Conservation (phyloP, 192 early-diverging fungal genomes). For the Backusella tarrabulga region DNA sequence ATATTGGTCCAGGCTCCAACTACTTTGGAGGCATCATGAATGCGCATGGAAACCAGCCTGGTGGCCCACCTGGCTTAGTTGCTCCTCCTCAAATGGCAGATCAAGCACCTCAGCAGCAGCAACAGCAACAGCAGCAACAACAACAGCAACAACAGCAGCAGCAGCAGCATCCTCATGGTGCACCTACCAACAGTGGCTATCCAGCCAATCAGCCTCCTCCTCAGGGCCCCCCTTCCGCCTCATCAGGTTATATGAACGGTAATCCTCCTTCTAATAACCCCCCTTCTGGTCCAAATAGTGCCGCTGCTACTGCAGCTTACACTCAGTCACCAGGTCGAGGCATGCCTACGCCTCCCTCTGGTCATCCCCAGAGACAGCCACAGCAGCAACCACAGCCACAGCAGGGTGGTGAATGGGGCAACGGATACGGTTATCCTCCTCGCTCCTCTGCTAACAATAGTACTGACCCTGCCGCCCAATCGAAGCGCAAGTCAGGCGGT, state of each 20-base stretch:
- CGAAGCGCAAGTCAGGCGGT: slow-evolving; percentile 2
- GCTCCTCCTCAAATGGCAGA: slow-evolving; percentile 59
- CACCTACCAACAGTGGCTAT: slow-evolving; percentile 1
- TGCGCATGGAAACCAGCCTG: slow-evolving; percentile 35
- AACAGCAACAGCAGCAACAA: slow-evolving; percentile 26
- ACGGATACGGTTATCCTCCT: neutral
- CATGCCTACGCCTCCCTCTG: slow-evolving; percentile 10
- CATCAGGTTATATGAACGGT: neutral
- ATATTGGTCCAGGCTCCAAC: slow-evolving; percentile 62
- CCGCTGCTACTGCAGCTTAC: neutral
- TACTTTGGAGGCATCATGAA: slow-evolving; percentile 53
- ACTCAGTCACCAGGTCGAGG: neutral
- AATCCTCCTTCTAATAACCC: neutral
- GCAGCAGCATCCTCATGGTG: slow-evolving; percentile 9
- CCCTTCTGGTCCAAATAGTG: slow-evolving; percentile 3
- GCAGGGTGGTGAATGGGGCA: neutral
- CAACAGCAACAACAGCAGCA: slow-evolving; percentile 20
- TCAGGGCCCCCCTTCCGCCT: neutral
- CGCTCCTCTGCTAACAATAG: neutral
- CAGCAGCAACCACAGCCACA: neutral
- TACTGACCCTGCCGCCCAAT: neutral
- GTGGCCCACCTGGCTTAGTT: slow-evolving; percentile 41
- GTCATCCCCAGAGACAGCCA: slow-evolving; percentile 1
- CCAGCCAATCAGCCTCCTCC: slow-evolving; percentile 2
- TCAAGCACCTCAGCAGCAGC: slow-evolving; percentile 22